Base-by-base conservation (phyloP, 495 filamentous ascomycete species). In the Tuber calosporum region DNA sequence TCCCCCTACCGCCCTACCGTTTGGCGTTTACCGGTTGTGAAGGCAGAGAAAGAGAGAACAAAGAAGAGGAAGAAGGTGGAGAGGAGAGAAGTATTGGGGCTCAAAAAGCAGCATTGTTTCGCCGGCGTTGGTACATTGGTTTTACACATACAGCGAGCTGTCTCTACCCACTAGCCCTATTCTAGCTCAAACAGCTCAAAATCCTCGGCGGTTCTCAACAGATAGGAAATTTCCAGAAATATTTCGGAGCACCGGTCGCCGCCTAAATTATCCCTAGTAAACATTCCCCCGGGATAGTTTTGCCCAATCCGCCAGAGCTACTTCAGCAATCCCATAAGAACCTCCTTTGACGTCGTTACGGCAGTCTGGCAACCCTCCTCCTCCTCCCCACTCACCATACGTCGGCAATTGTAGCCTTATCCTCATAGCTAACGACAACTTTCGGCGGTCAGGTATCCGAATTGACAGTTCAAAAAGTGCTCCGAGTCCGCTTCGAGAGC, bases 221-320 rank as follows among this genome's bases (percentile, higher is more conserved):
- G 53, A 62, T 62, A 62, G 53, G 53, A 34, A 62, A 62, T 62
- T 62, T 62, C 53, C 53, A 62, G 53, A 62, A 34, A 62, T 62
- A 62, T 62, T 62, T 62, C 53, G 53, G 53, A 62, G 1, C 53
- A 26, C 53, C 26, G 11, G n/a, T 58, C 48, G n/a, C 48, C 48
- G 48, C 48, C 48, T 58, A 58, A 26, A 26, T 30, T 58, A 58
- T 26, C 48, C 48, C 26, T n/a, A 58, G 48, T 58, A 30, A 58
- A 58, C 48, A 58, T 58, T n/a, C 53, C 53, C 30, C 26, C 53
- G 26, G 53, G 53, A 13, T 62, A 34, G 26, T 62, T n/a, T 62
- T 62, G 34, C 53, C 53, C 26, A 62, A 62, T 62, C 53, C 26
- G 53, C 53, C 13, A 9, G 53, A 34, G 53, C 53, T 19, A 34